Evolutionary conservation across 2,329 filamentous ascomycete genomes (phyloP).

Genomic region (Apiospora aurea): DNA sequence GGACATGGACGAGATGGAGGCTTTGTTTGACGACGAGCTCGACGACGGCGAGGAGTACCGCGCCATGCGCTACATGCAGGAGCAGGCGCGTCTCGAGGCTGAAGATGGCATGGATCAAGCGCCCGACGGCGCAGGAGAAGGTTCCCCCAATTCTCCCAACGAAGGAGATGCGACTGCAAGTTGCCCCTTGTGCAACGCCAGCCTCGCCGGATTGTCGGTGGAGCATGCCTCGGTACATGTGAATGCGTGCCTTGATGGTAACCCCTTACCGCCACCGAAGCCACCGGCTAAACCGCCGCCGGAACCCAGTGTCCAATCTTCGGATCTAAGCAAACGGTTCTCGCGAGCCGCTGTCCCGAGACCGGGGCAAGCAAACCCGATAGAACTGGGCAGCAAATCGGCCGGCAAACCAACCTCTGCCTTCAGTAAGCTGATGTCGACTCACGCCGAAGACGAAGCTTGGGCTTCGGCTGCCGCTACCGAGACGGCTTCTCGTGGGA

Average conservation of each 20-base stretch:
- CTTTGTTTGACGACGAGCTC: slow-evolving; percentile 58
- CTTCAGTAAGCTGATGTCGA: slow-evolving; percentile 92
- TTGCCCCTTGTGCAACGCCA: slow-evolving; percentile 82
- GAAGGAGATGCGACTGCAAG: slow-evolving; percentile 45
- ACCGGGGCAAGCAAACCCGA: slow-evolving; percentile 83
- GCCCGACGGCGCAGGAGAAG: slow-evolving; percentile 43
- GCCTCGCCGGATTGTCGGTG: slow-evolving; percentile 63
- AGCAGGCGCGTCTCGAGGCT: slow-evolving; percentile 72
- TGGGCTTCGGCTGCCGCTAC: slow-evolving; percentile 88
- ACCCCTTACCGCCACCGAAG: slow-evolving; percentile 64
- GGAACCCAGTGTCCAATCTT: slow-evolving; percentile 44
- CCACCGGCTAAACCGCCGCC: slow-evolving; percentile 45
- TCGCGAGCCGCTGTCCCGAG: slow-evolving; percentile 74
- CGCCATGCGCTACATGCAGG: slow-evolving; percentile 75
- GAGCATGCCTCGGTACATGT: slow-evolving; percentile 85
- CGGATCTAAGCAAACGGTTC: slow-evolving; percentile 62
- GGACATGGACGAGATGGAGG: slow-evolving; percentile 58
- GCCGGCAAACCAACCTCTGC: slow-evolving; percentile 66
- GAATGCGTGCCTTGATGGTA: slow-evolving; percentile 90
- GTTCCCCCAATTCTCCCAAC: slow-evolving; percentile 36
- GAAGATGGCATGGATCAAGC: slow-evolving; percentile 57
- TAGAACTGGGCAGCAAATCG: slow-evolving; percentile 57
- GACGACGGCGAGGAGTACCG: slow-evolving; percentile 70
- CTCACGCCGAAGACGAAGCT: slow-evolving; percentile 86
- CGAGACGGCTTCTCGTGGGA: slow-evolving; percentile 80